Conservation (phyloP, 1,284 basidiomycete genomes). For the Rhizoctonia solani region DNA sequence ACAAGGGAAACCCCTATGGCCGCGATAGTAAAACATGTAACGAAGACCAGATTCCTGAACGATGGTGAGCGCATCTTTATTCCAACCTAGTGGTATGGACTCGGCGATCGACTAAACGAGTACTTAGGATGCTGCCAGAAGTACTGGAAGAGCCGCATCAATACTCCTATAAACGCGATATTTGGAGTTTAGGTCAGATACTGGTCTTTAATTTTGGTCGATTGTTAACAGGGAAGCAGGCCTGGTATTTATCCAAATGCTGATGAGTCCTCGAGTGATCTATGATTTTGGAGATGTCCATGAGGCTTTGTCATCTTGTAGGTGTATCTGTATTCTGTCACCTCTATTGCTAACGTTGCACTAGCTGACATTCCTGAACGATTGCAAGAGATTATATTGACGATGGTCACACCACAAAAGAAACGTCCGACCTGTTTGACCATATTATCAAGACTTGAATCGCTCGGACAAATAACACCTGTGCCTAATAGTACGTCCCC, state of each 20-base stretch:
- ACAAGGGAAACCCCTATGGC: slow-evolving; percentile 72
- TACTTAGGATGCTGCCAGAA: slow-evolving; percentile 65
- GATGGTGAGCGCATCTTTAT: slow-evolving; percentile 50
- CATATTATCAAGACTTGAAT: slow-evolving; percentile 18
- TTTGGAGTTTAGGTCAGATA: slow-evolving; percentile 57
- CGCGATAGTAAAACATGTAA: slow-evolving; percentile 49
- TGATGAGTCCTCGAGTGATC: slow-evolving; percentile 68
- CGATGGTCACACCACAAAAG: slow-evolving; percentile 38
- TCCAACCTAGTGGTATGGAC: neutral
- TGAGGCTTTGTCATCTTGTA: slow-evolving; percentile 34
- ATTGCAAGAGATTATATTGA: slow-evolving; percentile 30
- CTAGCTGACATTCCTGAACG: slow-evolving; percentile 34
- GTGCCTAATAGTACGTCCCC: slow-evolving; percentile 18
- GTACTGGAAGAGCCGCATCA: slow-evolving; percentile 68
- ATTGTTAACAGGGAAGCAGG: slow-evolving; percentile 46
- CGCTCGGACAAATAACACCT: slow-evolving; percentile 27
- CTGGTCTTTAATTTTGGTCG: neutral
- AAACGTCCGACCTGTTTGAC: slow-evolving; percentile 28
- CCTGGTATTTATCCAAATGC: slow-evolving; percentile 74
- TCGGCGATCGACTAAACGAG: slow-evolving; percentile 22
- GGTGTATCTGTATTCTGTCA: slow-evolving; percentile 38
- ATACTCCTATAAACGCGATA: slow-evolving; percentile 71
- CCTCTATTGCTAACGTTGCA: slow-evolving; percentile 42
- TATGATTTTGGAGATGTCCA: slow-evolving; percentile 47
- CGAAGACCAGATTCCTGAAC: slow-evolving; percentile 57